Conservation (phyloP, 163 green algal genomes). For the Picocystis sp. region DNA sequence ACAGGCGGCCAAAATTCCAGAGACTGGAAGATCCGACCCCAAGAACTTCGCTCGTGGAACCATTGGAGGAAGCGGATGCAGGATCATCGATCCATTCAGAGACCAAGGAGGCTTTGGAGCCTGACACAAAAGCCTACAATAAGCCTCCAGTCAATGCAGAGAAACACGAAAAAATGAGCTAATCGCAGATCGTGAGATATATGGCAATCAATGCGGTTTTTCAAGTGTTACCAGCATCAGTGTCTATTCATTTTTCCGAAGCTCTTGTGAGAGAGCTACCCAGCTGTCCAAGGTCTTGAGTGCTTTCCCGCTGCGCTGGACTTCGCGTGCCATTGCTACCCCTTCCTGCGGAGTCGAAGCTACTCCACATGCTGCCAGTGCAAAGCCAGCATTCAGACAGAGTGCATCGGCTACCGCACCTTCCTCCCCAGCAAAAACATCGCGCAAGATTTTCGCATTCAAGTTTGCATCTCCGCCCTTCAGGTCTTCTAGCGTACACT, state of each 20-base stretch:
- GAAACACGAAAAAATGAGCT: too few relatives aligned
- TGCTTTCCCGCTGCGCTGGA: slow-evolving; percentile 39
- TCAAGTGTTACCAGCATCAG: too few relatives aligned
- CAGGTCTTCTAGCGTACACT: slow-evolving; percentile 76
- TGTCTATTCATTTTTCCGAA: background rate
- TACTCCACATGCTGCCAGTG: slow-evolving; percentile 49
- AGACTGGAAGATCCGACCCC: slow-evolving; percentile 9
- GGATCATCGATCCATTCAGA: too few relatives aligned
- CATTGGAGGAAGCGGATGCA: too few relatives aligned
- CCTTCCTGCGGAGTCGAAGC: slow-evolving; percentile 54
- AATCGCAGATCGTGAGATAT: too few relatives aligned
- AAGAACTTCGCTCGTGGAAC: too few relatives aligned
- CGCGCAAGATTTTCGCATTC: slow-evolving; percentile 69
- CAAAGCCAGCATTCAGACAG: slow-evolving; percentile 50
- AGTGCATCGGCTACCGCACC: slow-evolving; percentile 79
- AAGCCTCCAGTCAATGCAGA: too few relatives aligned
- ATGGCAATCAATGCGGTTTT: too few relatives aligned
- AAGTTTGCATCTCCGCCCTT: slow-evolving; percentile 64
- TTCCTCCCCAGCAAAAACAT: slow-evolving; percentile 70
- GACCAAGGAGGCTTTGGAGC: too few relatives aligned
- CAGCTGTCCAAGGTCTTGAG: slow-evolving; percentile 14
- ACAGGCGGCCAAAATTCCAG: slow-evolving; percentile 41
- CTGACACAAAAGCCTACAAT: too few relatives aligned
- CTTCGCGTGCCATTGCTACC: slow-evolving; percentile 57
- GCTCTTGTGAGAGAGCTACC: slow-evolving; percentile 14